These are phyloP conservation scores for Albophoma yamanashiensis DNA, from an alignment of 2,329 filamentous ascomycete species.

Conservation along the genomic window DNA sequence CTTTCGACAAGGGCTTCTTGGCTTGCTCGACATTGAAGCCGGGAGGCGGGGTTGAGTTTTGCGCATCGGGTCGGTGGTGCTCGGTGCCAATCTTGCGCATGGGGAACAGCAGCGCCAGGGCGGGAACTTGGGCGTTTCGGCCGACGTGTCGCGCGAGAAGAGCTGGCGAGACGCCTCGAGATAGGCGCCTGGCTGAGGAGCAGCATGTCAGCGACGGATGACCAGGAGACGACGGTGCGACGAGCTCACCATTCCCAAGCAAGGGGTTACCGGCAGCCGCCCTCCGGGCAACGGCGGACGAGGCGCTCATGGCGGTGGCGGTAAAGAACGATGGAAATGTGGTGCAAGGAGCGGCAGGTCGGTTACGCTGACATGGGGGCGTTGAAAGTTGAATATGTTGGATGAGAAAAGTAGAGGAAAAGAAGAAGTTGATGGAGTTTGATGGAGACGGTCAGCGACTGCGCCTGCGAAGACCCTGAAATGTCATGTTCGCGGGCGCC, in stretches of 20 bases:
- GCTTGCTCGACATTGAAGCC: slow-evolving; percentile 87
- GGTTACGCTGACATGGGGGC: background rate
- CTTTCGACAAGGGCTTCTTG: slow-evolving; percentile 67
- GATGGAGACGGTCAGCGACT: background rate
- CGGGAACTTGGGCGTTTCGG: slow-evolving; percentile 34
- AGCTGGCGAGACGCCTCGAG: slow-evolving; percentile 34
- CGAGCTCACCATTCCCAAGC: slow-evolving; percentile 32
- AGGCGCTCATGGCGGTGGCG: slow-evolving; percentile 43
- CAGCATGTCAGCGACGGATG: slow-evolving; percentile 7
- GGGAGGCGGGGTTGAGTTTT: slow-evolving; percentile 60
- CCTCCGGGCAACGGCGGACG: slow-evolving; percentile 43
- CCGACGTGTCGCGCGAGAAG: slow-evolving; percentile 35
- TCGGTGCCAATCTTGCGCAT: slow-evolving; percentile 48
- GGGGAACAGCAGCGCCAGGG: slow-evolving; percentile 47
- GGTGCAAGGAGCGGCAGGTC: background rate
- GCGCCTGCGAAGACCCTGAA: background rate
- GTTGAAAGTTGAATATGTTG: background rate
- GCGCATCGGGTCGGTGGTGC: slow-evolving; percentile 39
- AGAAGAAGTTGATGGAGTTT: background rate
- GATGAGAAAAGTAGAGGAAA: background rate
- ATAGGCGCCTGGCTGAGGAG: slow-evolving; percentile 31
- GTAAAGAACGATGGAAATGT: background rate
- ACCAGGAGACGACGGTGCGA: too few relatives aligned
- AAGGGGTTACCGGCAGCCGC: slow-evolving; percentile 43
- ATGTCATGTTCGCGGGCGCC: background rate